Evolutionary conservation across 2,329 filamentous ascomycete genomes (phyloP).

Genomic region (Pyricularia grisea): DNA sequence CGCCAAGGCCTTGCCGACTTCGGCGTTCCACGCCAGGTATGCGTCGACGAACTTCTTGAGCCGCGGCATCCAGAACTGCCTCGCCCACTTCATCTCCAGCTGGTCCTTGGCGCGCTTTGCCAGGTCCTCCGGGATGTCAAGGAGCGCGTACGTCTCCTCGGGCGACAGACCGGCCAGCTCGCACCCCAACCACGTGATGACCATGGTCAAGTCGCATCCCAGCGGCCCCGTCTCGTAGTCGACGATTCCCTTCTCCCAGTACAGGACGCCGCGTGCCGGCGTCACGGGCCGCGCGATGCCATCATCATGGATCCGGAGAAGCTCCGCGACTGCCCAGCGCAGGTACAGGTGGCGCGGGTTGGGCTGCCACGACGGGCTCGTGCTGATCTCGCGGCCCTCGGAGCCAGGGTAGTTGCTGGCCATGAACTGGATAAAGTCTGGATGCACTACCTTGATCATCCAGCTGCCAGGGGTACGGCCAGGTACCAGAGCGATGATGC

Average conservation of each 20-base stretch:
- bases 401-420: not conserved
- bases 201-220: not conserved
- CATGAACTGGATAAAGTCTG: not conserved
- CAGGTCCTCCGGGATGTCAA: not conserved
- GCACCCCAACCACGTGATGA: not conserved
- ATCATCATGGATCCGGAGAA: not conserved
- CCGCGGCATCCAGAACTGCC: slow-evolving; percentile 7
- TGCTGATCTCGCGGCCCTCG: not conserved
- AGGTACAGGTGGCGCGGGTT: not conserved
- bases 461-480: not conserved
- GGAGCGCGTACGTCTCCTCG: not conserved
- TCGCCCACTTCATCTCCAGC: not conserved
- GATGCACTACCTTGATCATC: not conserved
- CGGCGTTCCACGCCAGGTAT: not conserved
- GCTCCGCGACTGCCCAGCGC: not conserved
- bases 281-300: not conserved
- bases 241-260: not conserved
- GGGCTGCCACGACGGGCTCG: not conserved
- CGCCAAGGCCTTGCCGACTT: not conserved
- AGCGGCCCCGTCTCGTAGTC: not conserved
- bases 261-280: not conserved
- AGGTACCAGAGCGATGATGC: not conserved
- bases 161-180: not conserved
- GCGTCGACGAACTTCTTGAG: slow-evolving; percentile 9
- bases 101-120: not conserved